Base-by-base conservation (phyloP, 305 asterid genomes). In the Andrographis paniculata region DNA sequence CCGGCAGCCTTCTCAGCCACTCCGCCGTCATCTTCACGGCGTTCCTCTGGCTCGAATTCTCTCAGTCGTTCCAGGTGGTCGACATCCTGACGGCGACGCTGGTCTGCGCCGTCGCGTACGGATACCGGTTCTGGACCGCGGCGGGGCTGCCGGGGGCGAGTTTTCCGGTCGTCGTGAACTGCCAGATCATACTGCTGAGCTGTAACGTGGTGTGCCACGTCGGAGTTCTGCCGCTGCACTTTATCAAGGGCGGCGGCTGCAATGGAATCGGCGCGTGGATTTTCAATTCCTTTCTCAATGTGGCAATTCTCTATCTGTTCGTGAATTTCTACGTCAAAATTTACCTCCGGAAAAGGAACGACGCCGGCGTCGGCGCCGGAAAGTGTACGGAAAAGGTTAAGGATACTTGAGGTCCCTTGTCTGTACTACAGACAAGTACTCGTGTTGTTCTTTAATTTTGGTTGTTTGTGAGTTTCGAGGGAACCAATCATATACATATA, bases 251-350 rank as follows among this genome's bases (percentile, higher is more conserved):
- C 3, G 95, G 97, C 3, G 95, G 94, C 0, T 89, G 97, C 52
- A 82, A 89, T 42, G 97, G 97, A 11, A 84, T 89, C 20, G 94
- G 87, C 0, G 97, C 97, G 2, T 89, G 97, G 95, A 35, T 56
- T 9, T 79, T 84, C 61, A 89, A 89, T 50, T 76, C 97, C 9
- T 68, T 89, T 10, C 81, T 89, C 1, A 89, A 89, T 17, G 82
- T 70, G 3, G 78, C 85, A 0, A 72, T 85, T 36, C 69, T 89
- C 31, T 37, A 70, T 15, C 64, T 85, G 17, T 66, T 78, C 62
- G 23, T 85, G 52, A 76, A 78, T 43, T 89, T 73, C 77, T 78
- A 77, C 57, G 57, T 78, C 17, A 83, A 60, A 17, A 60, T 59
- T 76, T 71, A 69, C 53, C 50, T 64, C 21, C 66, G 60, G 58